Evolutionary conservation across 148 eudicot species (phyloP).

Genomic region (Beta vulgaris): DNA sequence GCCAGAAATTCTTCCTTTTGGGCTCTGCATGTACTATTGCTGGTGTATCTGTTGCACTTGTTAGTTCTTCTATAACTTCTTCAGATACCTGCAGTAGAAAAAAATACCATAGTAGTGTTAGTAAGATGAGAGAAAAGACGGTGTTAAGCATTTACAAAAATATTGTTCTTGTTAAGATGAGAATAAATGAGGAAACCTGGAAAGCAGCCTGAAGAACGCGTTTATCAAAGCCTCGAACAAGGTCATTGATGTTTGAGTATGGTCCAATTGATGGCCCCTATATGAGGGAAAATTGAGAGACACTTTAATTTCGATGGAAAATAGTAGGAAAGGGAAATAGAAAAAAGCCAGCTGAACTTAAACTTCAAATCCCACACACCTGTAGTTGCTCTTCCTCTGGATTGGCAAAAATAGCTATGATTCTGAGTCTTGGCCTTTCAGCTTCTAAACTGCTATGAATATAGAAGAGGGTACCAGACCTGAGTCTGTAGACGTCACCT

Average conservation of each 20-base stretch:
- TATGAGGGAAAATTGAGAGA: neutral
- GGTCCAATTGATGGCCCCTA: slow-evolving; percentile 47
- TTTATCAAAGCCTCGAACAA: slow-evolving; percentile 69
- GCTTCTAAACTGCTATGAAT: slow-evolving; percentile 50
- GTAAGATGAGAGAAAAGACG: neutral
- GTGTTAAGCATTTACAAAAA: neutral
- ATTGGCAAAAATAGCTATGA: slow-evolving; percentile 55
- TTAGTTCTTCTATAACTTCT: slow-evolving; percentile 54
- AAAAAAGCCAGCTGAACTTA: neutral
- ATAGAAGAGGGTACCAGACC: slow-evolving; percentile 55
- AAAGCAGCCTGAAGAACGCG: slow-evolving; percentile 66
- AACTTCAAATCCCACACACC: slow-evolving; percentile 2
- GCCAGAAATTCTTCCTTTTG: slow-evolving; percentile 30
- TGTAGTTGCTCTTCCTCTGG: slow-evolving; percentile 34
- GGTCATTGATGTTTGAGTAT: slow-evolving; percentile 60
- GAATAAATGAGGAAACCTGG: slow-evolving; percentile 35
- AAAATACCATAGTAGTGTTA: neutral
- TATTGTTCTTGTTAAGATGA: neutral
- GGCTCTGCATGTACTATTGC: slow-evolving; percentile 52
- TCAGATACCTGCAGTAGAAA: slow-evolving; percentile 45
- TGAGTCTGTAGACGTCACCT: slow-evolving; percentile 61
- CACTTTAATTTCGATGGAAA: neutral
- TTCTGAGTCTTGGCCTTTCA: slow-evolving; percentile 45
- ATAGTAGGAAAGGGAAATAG: neutral
- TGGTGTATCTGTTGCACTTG: slow-evolving; percentile 36